These are phyloP conservation scores for Tillandsia leiboldiana DNA, from an alignment of 176 grass and related monocot species.

Conservation along the genomic window DNA sequence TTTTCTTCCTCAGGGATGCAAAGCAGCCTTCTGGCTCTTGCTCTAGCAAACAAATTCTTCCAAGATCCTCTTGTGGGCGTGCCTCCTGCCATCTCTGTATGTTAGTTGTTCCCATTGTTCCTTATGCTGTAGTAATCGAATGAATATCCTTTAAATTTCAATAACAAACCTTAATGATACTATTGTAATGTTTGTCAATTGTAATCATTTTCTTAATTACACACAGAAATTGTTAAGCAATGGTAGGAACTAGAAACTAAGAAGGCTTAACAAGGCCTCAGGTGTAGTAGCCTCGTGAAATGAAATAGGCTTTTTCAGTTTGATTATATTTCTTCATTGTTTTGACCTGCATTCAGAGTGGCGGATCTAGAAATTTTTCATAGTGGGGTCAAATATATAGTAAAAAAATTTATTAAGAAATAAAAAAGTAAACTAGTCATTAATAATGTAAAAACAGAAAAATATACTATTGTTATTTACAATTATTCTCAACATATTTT, in stretches of 20 bases:
- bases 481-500: no score
- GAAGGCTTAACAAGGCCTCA: not conserved
- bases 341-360: not conserved
- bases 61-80: conserved; percentile 92
- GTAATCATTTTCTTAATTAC: not conserved
- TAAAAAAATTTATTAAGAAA: no score
- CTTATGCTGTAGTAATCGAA: not conserved
- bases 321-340: not conserved
- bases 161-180: no score
- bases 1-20: conserved; percentile 65
- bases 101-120: conserved; percentile 21
- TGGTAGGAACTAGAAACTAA: not conserved
- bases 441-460: no score
- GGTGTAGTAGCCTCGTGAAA: not conserved
- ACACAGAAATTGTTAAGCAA: not conserved
- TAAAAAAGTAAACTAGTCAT: no score
- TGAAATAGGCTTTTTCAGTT: not conserved
- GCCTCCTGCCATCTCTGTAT: conserved; percentile 85
- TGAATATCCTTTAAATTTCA: not conserved
- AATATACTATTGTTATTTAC: no score
- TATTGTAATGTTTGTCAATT: not conserved
- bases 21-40: conserved; percentile 98
- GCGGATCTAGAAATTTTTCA: no score
- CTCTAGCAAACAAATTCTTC: conserved; percentile 97
- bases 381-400: no score